Base-by-base conservation (phyloP, 495 filamentous ascomycete genomes). In the Penicillium arizonense region DNA sequence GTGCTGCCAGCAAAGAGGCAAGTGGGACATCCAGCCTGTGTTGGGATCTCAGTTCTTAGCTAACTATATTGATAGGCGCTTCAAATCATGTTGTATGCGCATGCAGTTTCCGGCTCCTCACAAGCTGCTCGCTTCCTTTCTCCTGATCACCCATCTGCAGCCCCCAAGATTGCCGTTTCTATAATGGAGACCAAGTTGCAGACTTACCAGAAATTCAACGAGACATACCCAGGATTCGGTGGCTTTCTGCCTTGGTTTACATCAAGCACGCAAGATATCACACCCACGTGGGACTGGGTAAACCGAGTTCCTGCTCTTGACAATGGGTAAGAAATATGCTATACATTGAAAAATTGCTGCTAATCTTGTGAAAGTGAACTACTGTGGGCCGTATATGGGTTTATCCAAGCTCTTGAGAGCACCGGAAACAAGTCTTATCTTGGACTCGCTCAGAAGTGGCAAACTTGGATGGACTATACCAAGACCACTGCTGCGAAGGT, bases 381-480 rank as follows among this genome's bases (percentile, higher is more conserved):
- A 20, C 18, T 70, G 12, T 70, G 67, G 65, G 67, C 67, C 26
- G 67, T 70, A n/a, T 70, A 70, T 45, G 63, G 54, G n/a, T 64
- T 58, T 24, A 57, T 68, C 14, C 57, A 68, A 21, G 65, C 57
- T 10, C 57, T 63, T 13, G 56, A 61, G 33, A 59, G 43, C 20
- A 63, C 59, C 6, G 38, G 26, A 12, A 62, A 61, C 11, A 28
- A 45, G 32, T 28, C 47, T 8, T 68, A 61, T 43, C 45, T 52
- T 9, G 35, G 52, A 3, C 64, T 70, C n/a, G 68, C 59, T 7
- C 56, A 52, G 13, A 44, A 53, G 24, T 70, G 67, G 67, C 62
- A 68, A 41, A 43, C 6, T n/a, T 72, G 68, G 68, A 60, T 72
- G 38, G 67, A 72, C 24, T 72, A 70, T 47, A 68, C 64, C 30